Evolutionary conservation across 2,329 filamentous ascomycete species (phyloP), one percentile per base, ranked within the genome.

Genomic region (Penicillium sp.): DNA sequence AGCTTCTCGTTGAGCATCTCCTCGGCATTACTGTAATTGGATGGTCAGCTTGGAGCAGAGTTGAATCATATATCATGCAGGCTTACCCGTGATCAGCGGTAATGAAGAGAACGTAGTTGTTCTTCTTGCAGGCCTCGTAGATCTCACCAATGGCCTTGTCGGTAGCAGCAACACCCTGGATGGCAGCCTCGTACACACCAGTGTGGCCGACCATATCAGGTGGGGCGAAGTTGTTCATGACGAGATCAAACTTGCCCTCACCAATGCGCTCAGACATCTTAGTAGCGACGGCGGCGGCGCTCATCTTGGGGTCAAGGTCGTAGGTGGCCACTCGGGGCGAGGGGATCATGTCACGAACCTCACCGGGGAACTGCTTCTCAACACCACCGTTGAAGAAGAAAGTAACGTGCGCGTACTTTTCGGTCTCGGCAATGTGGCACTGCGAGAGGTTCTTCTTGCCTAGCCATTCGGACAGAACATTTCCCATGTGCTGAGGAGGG

Each of bases 211-310:
- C 95, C 95, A 99, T 99, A 80, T 99, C 95, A 19, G 95, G 95
- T 43, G 95, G 95, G 43, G 95, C 95, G 78, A 99, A 98, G 87
- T 99, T 99, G 87, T 98, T 97, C 95, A 99, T 99, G 77, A 99
- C 83, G 73, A 99, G 98, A 72, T 95, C 92, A 79, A 93, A 97
- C 73, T 90, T 87, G 71, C 89, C 86, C 76, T 96, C 91, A 26
- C 77, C 85, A 65, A 99, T 88, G 57, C 93, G 88, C 83, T 97
- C 95, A 76, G 82, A 86, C 58, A 96, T 89, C 81, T 96, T 93
- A 71, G 96, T 84, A 49, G 91, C 95, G 14, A 99, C 95, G 45
- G 84, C 90, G 67, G 88, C 90, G 65, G 93, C 93, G 70, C 91
- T 96, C 95, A 99, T 99, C 79, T 93, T 91, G 46, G 95, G 95